Evolutionary conservation across 768 basidiomycete genomes (phyloP).

Genomic region (Mycena galopus): DNA sequence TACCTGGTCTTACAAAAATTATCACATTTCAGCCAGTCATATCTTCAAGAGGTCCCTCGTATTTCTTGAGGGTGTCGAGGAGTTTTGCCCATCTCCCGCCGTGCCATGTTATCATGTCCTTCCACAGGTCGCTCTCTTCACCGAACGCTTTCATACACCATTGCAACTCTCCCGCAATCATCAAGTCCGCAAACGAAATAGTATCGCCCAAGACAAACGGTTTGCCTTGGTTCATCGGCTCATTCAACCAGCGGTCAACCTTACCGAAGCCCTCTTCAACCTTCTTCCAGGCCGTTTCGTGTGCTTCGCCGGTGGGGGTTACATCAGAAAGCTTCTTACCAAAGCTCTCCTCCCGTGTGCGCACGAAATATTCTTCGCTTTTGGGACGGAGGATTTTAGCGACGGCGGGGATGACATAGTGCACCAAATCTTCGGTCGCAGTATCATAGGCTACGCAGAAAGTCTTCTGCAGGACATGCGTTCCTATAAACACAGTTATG

Average conservation of each 20-base stretch:
- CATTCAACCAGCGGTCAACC: conserved; percentile 48
- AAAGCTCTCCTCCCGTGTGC: conserved; percentile 47
- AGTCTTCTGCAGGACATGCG: conserved; percentile 41
- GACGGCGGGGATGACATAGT: conserved; percentile 33
- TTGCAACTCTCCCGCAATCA: conserved; percentile 48
- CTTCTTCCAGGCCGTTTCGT: conserved; percentile 43
- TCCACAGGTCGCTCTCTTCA: conserved; percentile 48
- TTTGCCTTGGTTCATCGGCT: conserved; percentile 47
- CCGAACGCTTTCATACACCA: conserved; percentile 50
- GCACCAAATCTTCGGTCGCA: background rate
- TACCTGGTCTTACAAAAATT: no score
- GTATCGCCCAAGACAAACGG: conserved; percentile 50
- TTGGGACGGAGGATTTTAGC: conserved; percentile 39
- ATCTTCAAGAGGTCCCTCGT: conserved; percentile 38
- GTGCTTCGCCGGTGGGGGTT: conserved; percentile 44
- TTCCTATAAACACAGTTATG: conserved; percentile 26
- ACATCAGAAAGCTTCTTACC: conserved; percentile 53
- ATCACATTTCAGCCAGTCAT: background rate
- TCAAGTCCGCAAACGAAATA: conserved; percentile 51
- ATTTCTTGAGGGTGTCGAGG: conserved; percentile 47
- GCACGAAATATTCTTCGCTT: conserved; percentile 49
- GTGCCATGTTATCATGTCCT: conserved; percentile 50
- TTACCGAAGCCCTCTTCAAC: conserved; percentile 40
- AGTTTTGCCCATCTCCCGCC: conserved; percentile 54
- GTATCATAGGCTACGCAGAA: conserved; percentile 30